These are phyloP conservation scores for Conringia planisiliqua DNA, from an alignment of 345 rosid species.

Conservation along the genomic window DNA sequence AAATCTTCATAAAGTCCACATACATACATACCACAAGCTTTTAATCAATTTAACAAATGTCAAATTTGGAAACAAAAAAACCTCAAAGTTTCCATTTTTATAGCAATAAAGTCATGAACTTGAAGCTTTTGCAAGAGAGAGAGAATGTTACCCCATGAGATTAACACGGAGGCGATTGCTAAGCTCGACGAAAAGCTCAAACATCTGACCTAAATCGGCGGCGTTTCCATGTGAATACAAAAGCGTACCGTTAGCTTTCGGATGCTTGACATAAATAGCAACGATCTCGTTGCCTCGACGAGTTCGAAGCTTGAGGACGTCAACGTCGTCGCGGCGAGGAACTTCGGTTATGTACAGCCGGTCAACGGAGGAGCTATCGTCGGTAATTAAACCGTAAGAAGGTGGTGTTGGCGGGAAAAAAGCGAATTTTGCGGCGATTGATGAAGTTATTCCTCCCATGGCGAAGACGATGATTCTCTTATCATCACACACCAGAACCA, in stretches of 20 bases:
- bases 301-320: constrained; percentile 71
- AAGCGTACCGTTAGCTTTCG: constrained; percentile 74
- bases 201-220: constrained; percentile 96
- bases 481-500: constrained; percentile 18
- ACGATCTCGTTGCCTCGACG: constrained; percentile 91
- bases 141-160: constrained; percentile 67
- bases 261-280: constrained; percentile 72
- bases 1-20: background rate
- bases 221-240: constrained; percentile 98
- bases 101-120: background rate
- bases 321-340: constrained; percentile 65
- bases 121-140: background rate
- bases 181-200: constrained; percentile 87
- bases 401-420: constrained; percentile 98
- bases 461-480: constrained; percentile 6
- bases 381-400: constrained; percentile 54
- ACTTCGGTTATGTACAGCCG: constrained; percentile 53
- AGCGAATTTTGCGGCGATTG: constrained; percentile 96
- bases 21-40: background rate
- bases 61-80: background rate
- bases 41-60: background rate
- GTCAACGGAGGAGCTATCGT: constrained; percentile 38
- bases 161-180: constrained; percentile 82
- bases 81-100: background rate
- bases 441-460: constrained; percentile 97